Evolutionary conservation across 352 stramenopile genomes (phyloP), one percentile per base, ranked within the genome.

Genomic region (Thraustochytrium striatum): DNA sequence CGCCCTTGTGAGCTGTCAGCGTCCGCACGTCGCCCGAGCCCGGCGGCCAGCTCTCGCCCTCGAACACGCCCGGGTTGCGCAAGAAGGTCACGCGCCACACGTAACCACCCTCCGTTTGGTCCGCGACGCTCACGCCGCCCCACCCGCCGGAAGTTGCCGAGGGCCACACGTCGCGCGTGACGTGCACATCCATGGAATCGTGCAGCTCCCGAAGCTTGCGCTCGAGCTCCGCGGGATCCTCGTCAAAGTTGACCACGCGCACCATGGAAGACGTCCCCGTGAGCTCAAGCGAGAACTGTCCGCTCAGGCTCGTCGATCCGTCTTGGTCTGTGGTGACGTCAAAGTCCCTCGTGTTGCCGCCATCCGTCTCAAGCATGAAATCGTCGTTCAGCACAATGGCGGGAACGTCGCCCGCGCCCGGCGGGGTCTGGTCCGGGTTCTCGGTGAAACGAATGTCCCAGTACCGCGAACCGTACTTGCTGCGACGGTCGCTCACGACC

Each of bases 141-240:
- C 95, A 98, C 0, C 95, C 94, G 70, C 92, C 94, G 0, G 85
- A 91, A 3, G 72, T 83, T 16, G 55, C 87, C 25, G 88, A 94
- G 5, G 93, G 94, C 79, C 96, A 97, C 32, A 91, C 84, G 21
- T 92, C 86, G 52, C 90, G 90, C 68, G 89, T 89, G 1, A 98
- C 92, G 25, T 89, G 89, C 0, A 98, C 92, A 41, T 85, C 83
- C 11, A 92, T 92, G 32, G 98, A 91, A 0, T 91, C 97, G 65
- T 91, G 92, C 88, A 98, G 95, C 85, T 98, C 94, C 72, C 97
- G 91, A 21, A 98, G 87, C 72, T 97, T 98, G 9, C 86, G 87
- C 80, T 91, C 83, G 58, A 98, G 86, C 3, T 91, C 84, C 13
- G 90, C 82, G 0, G 90, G 85, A 21, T 85, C 86, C 84, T 97